Conservation (phyloP, 2,329 filamentous ascomycete species). For the Alternaria sp. region DNA sequence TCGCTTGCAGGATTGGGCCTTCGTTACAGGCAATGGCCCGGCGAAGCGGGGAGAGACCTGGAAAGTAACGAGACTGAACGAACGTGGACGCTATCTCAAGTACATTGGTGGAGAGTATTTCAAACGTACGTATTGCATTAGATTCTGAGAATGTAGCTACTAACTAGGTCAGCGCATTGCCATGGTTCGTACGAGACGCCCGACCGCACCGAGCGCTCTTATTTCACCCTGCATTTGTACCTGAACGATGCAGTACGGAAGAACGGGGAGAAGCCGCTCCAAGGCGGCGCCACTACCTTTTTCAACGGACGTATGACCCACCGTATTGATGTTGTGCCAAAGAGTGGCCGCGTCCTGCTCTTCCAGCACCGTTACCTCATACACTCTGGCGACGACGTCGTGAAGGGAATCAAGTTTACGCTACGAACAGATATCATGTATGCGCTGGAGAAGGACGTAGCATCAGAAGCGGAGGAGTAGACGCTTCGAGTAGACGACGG, state of each 20-base stretch:
- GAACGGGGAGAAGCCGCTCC: constrained; percentile 47
- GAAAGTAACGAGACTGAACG: constrained; percentile 66
- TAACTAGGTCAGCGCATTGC: constrained; percentile 64
- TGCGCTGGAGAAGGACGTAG: constrained; percentile 36
- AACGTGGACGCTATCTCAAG: constrained; percentile 77
- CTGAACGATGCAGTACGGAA: constrained; percentile 56
- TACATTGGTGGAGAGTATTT: constrained; percentile 79
- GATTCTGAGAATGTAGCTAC: constrained; percentile 1
- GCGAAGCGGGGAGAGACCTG: constrained; percentile 56
- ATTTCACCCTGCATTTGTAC: constrained; percentile 66
- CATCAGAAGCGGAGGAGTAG: neutral
- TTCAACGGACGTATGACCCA: constrained; percentile 45
- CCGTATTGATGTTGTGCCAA: constrained; percentile 59
- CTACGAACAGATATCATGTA: constrained; percentile 67
- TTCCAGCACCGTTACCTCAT: constrained; percentile 64
- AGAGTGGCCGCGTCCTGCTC: constrained; percentile 61
- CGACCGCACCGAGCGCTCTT: constrained; percentile 60
- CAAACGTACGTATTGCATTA: constrained; percentile 51
- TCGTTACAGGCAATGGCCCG: constrained; percentile 58
- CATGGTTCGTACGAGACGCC: constrained; percentile 70
- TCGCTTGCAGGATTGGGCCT: constrained; percentile 48
- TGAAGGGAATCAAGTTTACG: constrained; percentile 63
- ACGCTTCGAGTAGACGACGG: neutral
- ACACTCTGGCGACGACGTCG: constrained; percentile 65
- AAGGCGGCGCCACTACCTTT: constrained; percentile 66